phyloP scores from a whole-genome alignment of 768 basidiomycete genomes.

The Rhodocollybia butyracea region DNA sequence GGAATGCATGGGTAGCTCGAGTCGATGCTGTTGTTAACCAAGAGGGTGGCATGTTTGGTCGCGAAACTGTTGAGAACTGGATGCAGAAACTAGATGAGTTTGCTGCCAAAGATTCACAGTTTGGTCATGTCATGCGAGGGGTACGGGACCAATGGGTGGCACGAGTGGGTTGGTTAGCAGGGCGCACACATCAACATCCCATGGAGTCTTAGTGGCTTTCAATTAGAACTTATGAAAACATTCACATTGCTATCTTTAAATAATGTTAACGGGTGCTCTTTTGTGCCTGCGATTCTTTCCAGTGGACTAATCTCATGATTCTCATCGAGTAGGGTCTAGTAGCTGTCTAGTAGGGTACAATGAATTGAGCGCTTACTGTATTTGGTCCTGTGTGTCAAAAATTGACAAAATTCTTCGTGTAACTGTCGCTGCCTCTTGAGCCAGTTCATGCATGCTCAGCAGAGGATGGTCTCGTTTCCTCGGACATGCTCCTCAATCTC shows the following conservation, averaged over 20 bases:
- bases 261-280: neutral
- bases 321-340: too few relatives aligned
- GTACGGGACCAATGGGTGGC: conserved; percentile 62
- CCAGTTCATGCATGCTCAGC: conserved; percentile 45
- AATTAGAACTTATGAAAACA: neutral
- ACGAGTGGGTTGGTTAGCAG: conserved; percentile 79
- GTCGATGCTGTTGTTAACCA: conserved; percentile 70
- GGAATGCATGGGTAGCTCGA: conserved; percentile 72
- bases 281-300: neutral
- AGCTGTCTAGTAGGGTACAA: too few relatives aligned
- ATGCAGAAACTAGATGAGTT: conserved; percentile 65
- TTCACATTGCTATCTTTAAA: neutral
- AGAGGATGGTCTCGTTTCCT: conserved; percentile 11
- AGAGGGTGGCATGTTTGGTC: conserved; percentile 77
- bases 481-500: neutral
- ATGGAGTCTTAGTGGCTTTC: conserved; percentile 29
- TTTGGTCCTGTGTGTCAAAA: neutral
- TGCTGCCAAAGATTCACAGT: conserved; percentile 42
- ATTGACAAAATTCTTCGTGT: too few relatives aligned
- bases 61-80: conserved; percentile 67
- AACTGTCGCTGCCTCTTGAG: neutral
- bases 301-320: neutral
- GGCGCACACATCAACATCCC: conserved; percentile 33
- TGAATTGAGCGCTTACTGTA: neutral
- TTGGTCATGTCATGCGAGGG: conserved; percentile 33